Evolutionary conservation across 2,329 filamentous ascomycete species (phyloP), one percentile per base, ranked within the genome.

Genomic region (Ophioceras dolichostomum): DNA sequence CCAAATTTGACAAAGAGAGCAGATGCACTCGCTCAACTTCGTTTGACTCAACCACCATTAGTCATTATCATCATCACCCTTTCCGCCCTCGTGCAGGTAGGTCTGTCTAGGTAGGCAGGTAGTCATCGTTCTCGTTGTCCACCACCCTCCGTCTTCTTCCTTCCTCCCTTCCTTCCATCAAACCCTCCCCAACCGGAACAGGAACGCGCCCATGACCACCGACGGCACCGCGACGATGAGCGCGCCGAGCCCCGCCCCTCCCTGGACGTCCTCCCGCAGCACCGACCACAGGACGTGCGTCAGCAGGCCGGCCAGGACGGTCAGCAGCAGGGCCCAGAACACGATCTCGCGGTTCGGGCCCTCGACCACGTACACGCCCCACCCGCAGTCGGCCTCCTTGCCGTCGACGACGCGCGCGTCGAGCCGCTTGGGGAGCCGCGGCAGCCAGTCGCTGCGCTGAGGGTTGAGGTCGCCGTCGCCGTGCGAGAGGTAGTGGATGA

Each of bases 341-440:
- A 38, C 14, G n/a, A 32, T 29, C 28, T 33, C 36, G 4, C 36
- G 36, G 29, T 38, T 38, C 4, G 36, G 36, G 4, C 36, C 28
- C 29, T 38, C 36, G 8, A 38, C 19, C 9, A 38, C 29, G 20
- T 38, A 29, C 6, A 32, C 22, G 14, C 36, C 29, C 28, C 36
- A 32, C 9, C 28, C 44, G 37, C 39, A 20, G 41, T 34, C 0
- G 39, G 35, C 35, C 42, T 47, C 32, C 29, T 27, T 4, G 20
- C 36, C 10, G 42, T 43, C 32, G 54, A 44, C 39, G 14, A 34
- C n/a, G 39, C 46, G 36, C 37, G 16, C n/a, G 34, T 28, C 36
- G 35, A 12, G 37, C 32, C 34, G 42, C 51, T 46, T 52, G 51
- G 45, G 46, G 47, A 34, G 50, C 49, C 16, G 41, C 43, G 7